Conservation (phyloP, 2,329 filamentous ascomycete species). For the Passalora sequoiae region DNA sequence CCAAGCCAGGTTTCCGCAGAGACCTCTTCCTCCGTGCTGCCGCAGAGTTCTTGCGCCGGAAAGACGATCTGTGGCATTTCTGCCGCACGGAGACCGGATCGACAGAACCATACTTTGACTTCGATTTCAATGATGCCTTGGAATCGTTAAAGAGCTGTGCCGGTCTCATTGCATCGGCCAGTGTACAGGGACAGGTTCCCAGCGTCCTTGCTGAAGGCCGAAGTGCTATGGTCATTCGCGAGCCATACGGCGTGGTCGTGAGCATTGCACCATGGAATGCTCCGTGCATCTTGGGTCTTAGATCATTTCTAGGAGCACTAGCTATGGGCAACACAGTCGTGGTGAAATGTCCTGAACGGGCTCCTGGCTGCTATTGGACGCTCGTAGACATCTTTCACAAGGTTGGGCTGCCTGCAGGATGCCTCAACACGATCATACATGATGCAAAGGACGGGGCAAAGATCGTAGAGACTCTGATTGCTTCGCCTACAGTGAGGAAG, state of each 20-base stretch:
- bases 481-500: constrained; percentile 62
- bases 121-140: constrained; percentile 36
- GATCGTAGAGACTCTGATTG: constrained; percentile 62
- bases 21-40: constrained; percentile 65
- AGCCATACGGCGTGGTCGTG: constrained; percentile 72
- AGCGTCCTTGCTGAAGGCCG: constrained; percentile 49
- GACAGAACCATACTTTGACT: constrained; percentile 33
- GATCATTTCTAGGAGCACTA: constrained; percentile 54
- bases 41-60: constrained; percentile 55
- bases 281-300: constrained; percentile 44
- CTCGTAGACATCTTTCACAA: constrained; percentile 60
- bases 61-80: constrained; percentile 57
- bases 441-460: constrained; percentile 55
- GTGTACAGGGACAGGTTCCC: constrained; percentile 47
- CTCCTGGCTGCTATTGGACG: constrained; percentile 51
- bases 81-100: constrained; percentile 55
- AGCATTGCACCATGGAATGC: constrained; percentile 72
- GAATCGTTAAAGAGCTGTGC: constrained; percentile 49
- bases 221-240: constrained; percentile 55
- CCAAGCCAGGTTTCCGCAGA: constrained; percentile 56
- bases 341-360: constrained; percentile 63
- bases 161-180: constrained; percentile 40
- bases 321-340: constrained; percentile 66
- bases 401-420: constrained; percentile 69
- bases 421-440: constrained; percentile 64